Percentiles rank a stretch among this genome's conserved stretches.
Evolutionary conservation across 129 eudicot species (phyloP).

Genomic region (Rutidosis leptorrhynchoides): DNA sequence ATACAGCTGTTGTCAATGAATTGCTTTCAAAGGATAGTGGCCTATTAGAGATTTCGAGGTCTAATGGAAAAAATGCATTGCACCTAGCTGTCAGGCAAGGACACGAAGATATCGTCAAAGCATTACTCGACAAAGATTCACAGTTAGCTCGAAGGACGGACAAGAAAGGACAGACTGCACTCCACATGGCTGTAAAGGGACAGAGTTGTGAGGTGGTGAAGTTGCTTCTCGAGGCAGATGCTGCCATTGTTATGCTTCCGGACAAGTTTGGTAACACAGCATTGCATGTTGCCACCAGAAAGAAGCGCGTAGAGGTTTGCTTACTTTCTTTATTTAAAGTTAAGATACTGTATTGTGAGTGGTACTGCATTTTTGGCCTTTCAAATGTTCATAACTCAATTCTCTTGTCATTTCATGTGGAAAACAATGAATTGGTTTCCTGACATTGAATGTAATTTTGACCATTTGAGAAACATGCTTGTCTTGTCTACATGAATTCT

Average conservation of each 20-base stretch:
- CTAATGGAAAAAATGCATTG: conserved; percentile 57
- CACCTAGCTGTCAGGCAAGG: conserved; percentile 62
- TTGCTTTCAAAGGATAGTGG: conserved; percentile 46
- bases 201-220: conserved; percentile 48
- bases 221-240: conserved; percentile 50
- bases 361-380: no score
- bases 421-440: no score
- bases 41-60: conserved; percentile 34
- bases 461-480: no score
- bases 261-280: conserved; percentile 62
- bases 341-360: no score
- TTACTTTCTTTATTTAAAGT: no score
- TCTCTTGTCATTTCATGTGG: no score
- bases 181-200: conserved; percentile 76
- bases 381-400: no score
- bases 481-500: no score
- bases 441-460: no score
- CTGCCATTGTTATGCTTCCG: conserved; percentile 54
- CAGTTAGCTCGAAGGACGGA: conserved; percentile 53
- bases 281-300: conserved; percentile 64
- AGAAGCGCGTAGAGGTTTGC: conserved; percentile 53
- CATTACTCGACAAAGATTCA: conserved; percentile 56
- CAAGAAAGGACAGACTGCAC: conserved; percentile 62
- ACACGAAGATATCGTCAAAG: conserved; percentile 49
- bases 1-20: conserved; percentile 48